Conservation (phyloP, 495 filamentous ascomycete genomes). For the Cercophora newfieldiana region DNA sequence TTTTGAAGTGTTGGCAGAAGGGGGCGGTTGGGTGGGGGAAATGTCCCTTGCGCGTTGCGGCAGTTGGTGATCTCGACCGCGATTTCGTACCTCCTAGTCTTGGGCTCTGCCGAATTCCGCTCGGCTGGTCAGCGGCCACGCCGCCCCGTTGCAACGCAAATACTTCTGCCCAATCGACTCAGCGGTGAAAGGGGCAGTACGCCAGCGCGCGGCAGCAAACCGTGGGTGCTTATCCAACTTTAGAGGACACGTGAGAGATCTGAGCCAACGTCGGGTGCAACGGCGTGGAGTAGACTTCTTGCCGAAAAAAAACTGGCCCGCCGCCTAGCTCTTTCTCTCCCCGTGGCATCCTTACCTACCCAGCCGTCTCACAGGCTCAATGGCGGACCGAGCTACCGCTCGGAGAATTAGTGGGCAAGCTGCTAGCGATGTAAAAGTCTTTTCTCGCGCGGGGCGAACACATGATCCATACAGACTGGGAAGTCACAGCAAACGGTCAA, state of each 20-base stretch:
- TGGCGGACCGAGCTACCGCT: slow-evolving; percentile 29
- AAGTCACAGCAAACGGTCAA: no score
- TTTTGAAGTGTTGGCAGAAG: background rate
- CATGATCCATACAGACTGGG: no score
- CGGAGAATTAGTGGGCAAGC: slow-evolving; percentile 19
- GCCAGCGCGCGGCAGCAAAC: background rate
- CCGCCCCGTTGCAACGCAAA: slow-evolving; percentile 5
- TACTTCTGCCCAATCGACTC: slow-evolving; percentile 24
- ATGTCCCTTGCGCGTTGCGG: slow-evolving; percentile 18
- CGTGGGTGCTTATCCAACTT: slow-evolving; percentile 6
- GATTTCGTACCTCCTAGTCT: slow-evolving; percentile 7
- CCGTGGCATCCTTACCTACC: slow-evolving; percentile 17
- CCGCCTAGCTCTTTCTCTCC: slow-evolving; percentile 10
- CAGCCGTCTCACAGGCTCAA: slow-evolving; percentile 27
- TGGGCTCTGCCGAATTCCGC: slow-evolving; percentile 14
- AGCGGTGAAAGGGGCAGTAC: slow-evolving; percentile 17
- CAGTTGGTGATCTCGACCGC: slow-evolving; percentile 21
- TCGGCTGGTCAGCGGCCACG: background rate
- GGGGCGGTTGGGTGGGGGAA: slow-evolving; percentile 2
- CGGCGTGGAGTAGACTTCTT: background rate
- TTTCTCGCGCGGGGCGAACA: background rate
- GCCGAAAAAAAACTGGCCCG: slow-evolving; percentile 13
- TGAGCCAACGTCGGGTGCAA: slow-evolving; percentile 3
- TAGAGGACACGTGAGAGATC: slow-evolving; percentile 8
- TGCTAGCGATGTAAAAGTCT: background rate